Base-by-base conservation (phyloP, 441 rosid species). In the Brassica hybrid region DNA sequence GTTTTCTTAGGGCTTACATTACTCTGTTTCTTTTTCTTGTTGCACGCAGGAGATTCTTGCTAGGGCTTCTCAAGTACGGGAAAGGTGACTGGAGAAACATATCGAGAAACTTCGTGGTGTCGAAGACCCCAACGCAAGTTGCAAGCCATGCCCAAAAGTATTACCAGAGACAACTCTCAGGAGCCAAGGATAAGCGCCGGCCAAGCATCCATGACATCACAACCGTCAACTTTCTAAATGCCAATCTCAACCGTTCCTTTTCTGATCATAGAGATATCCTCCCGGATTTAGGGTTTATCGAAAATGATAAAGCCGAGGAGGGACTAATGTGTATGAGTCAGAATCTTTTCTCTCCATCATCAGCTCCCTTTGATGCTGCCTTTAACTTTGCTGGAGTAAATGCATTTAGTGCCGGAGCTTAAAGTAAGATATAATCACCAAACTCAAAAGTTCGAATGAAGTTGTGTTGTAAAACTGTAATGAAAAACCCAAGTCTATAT, bases 11-110 rank as follows among this genome's bases (percentile, higher is more conserved):
- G 73, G 64, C 25, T 68, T 72, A 72, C 67, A 74, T 43, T 48
- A 7, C 45, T 48, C 59, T 27, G 32, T 27, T 27, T 27, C 32
- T 72, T 63, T 14, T 25, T 64, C 13, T 56, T 11, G 23, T 21
- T 21, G 23, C 2, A 2, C 60, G 14, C 69, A 90, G 92, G 88
- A 75, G 86, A 59, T 90, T 90, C 81, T 73, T 90, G 75, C 74
- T 84, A 82, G 95, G 95, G 54, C 89, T 90, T 58, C 63, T 88
- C 13, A 88, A 87, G 80, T 88, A 87, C 63, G 92, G 94, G n/a
- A 90, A 88, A 87, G 94, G 92, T 73, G 94, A 90, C 16, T 90
- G 94, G 94, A 88, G 94, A 84, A 90, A 86, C 78, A 90, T 90
- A 48, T 90, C 94, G 0, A 72, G 92, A 71, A 86, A 90, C 69